Evolutionary conservation across 2,329 filamentous ascomycete species (phyloP), one percentile per base, ranked within the genome.

Genomic region (Metarhizium humberi): DNA sequence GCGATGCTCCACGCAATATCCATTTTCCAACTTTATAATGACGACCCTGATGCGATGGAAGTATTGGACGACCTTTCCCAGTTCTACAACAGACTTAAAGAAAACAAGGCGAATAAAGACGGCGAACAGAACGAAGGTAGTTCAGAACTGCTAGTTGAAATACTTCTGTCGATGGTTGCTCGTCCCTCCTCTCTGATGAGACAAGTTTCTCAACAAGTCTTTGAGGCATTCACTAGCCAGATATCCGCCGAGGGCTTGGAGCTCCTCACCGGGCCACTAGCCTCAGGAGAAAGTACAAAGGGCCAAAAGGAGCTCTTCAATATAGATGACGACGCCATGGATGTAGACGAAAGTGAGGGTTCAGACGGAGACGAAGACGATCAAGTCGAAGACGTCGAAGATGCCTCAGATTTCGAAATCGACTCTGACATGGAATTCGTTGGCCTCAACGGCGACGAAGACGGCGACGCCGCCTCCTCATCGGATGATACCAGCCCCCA

Each of bases 261-360:
- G 56, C 74, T 82, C 18, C 71, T 83, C 42, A 77, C 76, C 0
- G 82, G 89, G 59, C 85, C 95, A 3, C 75, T 99, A 14, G 78
- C 82, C 53, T 86, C 88, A 0, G 86, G 88, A 56, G 94, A 97
- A 69, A 95, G 82, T 63, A 75, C 87, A 40, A 84, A 86, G 62
- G 94, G 94, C 0, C 90, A 96, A 63, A 84, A 90, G 64, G 86
- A 92, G 60, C 78, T 99, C 18, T 99, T 97, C 70, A 84, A 84
- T 60, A 80, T 82, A 18, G 81, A 82, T 10, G 82, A 85, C 5
- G 83, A 81, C 52, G 78, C 79, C 36, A 79, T 81, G 59, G 75
- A 79, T 11, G 70, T 78, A 56, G 78, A 77, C 43, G 78, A 75
- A 2, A 71, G 68, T 6, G 70, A 66, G 4, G 68, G 64, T 2